Conservation (phyloP, 139 green algal genomes). For the Closterium sp. region DNA sequence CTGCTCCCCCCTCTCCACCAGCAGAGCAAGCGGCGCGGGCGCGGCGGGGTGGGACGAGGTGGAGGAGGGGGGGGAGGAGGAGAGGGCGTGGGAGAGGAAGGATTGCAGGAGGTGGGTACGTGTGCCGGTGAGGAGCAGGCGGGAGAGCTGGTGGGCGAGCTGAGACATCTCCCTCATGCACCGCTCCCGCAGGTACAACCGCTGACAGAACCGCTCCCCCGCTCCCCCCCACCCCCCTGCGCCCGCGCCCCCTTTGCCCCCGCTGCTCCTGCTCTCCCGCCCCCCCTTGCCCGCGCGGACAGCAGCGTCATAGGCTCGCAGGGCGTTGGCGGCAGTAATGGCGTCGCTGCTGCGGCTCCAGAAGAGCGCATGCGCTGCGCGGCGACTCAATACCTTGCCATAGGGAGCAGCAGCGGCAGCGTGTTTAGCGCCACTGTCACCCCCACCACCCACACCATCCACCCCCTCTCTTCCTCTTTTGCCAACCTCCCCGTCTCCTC, state of each 20-base stretch:
- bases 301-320: conserved; percentile 73
- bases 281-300: not conserved
- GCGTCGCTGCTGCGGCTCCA: conserved; percentile 70
- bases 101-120: not conserved
- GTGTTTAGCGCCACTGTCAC: too few species aligned
- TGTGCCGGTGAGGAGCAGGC: conserved; percentile 15
- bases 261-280: not conserved
- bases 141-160: conserved; percentile 68
- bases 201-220: conserved; percentile 50
- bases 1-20: not conserved
- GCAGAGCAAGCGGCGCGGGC: not conserved
- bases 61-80: not conserved
- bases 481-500: not conserved
- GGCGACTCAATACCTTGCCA: conserved; percentile 32
- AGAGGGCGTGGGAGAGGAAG: not conserved
- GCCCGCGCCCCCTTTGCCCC: not conserved
- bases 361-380: conserved; percentile 67
- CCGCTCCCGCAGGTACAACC: conserved; percentile 68
- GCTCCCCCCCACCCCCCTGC: not conserved
- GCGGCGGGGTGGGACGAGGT: too few species aligned
- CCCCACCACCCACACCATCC: conserved; percentile 4
- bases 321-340: conserved; percentile 70
- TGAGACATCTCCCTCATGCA: conserved; percentile 66
- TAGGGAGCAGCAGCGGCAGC: conserved; percentile 22
- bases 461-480: not conserved